These are phyloP conservation scores for Colletotrichum costaricense DNA, from an alignment of 2,329 filamentous ascomycete genomes.

Conservation along the genomic window DNA sequence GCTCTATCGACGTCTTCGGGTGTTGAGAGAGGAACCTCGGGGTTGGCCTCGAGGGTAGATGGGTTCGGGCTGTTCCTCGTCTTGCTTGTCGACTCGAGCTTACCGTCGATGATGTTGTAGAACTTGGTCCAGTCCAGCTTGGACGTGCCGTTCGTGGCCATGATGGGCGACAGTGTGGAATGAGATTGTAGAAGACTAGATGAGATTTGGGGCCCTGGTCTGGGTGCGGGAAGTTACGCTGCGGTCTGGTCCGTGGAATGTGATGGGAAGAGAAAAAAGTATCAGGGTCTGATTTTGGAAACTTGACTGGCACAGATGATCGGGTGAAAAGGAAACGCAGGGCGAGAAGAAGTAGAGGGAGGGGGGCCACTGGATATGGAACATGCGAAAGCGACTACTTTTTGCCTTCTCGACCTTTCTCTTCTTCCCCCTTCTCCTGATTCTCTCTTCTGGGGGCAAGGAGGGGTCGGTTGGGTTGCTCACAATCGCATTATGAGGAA, in stretches of 20 bases:
- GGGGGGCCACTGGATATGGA: constrained; percentile 7
- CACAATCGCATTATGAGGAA: not conserved
- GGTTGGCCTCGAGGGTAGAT: constrained; percentile 58
- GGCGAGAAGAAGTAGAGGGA: not conserved
- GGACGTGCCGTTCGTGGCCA: constrained; percentile 22
- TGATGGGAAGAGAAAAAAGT: not conserved
- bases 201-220: not conserved
- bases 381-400: constrained; percentile 1
- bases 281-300: constrained; percentile 4
- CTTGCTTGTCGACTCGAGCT: constrained; percentile 54
- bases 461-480: constrained; percentile 4
- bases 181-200: not conserved
- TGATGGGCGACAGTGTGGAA: not conserved
- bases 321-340: not conserved
- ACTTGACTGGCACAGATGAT: not conserved
- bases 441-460: not conserved
- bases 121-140: constrained; percentile 49
- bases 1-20: constrained; percentile 61
- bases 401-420: not conserved
- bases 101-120: constrained; percentile 63
- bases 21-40: constrained; percentile 61
- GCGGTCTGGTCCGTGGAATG: not conserved
- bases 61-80: constrained; percentile 64
- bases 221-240: constrained; percentile 14
- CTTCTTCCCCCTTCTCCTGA: not conserved